These are phyloP conservation scores for Xerocomus amazonicus DNA, from an alignment of 1,284 basidiomycete species.

Conservation along the genomic window DNA sequence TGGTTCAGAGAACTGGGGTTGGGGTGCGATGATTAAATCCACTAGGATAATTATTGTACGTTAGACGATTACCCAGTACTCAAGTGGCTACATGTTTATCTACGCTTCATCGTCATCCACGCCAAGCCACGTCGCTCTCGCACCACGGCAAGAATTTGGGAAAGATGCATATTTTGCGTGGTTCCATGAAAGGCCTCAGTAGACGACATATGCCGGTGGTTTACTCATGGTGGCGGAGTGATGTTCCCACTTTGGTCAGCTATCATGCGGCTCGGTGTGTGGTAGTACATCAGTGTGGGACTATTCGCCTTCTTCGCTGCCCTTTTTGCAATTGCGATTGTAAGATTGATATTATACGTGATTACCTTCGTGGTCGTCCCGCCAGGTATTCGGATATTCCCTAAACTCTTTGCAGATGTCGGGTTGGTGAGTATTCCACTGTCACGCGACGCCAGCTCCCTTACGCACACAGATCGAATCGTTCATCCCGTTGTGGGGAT, in stretches of 20 bases:
- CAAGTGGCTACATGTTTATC: too few relatives aligned
- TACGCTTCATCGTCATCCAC: conserved; percentile 49
- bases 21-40: too few relatives aligned
- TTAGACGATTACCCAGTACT: too few relatives aligned
- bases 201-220: conserved; percentile 91
- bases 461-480: conserved; percentile 77
- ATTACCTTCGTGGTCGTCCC: conserved; percentile 84
- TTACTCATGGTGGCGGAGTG: conserved; percentile 91
- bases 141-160: conserved; percentile 79
- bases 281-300: conserved; percentile 95
- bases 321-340: conserved; percentile 90
- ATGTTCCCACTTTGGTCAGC: conserved; percentile 99
- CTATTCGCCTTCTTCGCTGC: conserved; percentile 87
- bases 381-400: conserved; percentile 99
- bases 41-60: too few relatives aligned
- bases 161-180: conserved; percentile 88
- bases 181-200: conserved; percentile 95
- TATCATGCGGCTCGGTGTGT: conserved; percentile 91
- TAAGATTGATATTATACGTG: conserved; percentile 92
- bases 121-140: conserved; percentile 80
- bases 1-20: too few relatives aligned
- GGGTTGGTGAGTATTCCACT: conserved; percentile 66
- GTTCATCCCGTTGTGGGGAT: conserved; percentile 96
- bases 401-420: conserved; percentile 96
- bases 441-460: conserved; percentile 6